Percentiles rank a stretch among this genome's conserved stretches.
Conservation (phyloP, 805 yeast species). For the Saturnispora sanitii region DNA sequence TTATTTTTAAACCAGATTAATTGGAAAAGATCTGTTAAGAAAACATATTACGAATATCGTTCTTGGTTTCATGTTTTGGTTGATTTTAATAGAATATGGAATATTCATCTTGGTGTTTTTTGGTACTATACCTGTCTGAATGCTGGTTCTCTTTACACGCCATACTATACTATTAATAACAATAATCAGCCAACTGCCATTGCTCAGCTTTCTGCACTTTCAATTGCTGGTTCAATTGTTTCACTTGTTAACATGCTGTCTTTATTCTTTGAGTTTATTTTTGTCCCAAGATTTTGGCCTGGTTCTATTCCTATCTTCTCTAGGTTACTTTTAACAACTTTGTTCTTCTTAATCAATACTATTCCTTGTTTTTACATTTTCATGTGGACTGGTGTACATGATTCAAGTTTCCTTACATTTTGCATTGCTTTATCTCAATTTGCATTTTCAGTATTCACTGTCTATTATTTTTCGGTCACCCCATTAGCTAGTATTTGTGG, state of each 20-base stretch:
- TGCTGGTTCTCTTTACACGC: constrained; percentile 40
- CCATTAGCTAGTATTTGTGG: constrained; percentile 96
- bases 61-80: constrained; percentile 42
- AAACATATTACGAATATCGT: constrained; percentile 38
- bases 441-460: constrained; percentile 49
- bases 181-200: constrained; percentile 39
- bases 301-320: constrained; percentile 32
- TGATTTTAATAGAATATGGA: constrained; percentile 45
- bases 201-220: constrained; percentile 33
- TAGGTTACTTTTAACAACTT: constrained; percentile 27
- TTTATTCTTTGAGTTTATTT: constrained; percentile 32
- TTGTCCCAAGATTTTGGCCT: constrained; percentile 40
- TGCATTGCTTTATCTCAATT: constrained; percentile 28
- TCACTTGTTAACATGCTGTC: constrained; percentile 33
- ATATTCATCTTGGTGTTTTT: constrained; percentile 38
- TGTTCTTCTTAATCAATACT: constrained; percentile 27
- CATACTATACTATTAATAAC: constrained; percentile 29
- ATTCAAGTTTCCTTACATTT: constrained; percentile 35
- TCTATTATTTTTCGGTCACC: constrained; percentile 83
- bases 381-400: constrained; percentile 52
- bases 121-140: constrained; percentile 45
- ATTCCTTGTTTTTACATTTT: constrained; percentile 35
- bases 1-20: constrained; percentile 24
- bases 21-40: constrained; percentile 35
- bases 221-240: constrained; percentile 38